These are phyloP conservation scores for Oryza coarctata DNA, from an alignment of 176 grass and related monocot species.

Conservation along the genomic window DNA sequence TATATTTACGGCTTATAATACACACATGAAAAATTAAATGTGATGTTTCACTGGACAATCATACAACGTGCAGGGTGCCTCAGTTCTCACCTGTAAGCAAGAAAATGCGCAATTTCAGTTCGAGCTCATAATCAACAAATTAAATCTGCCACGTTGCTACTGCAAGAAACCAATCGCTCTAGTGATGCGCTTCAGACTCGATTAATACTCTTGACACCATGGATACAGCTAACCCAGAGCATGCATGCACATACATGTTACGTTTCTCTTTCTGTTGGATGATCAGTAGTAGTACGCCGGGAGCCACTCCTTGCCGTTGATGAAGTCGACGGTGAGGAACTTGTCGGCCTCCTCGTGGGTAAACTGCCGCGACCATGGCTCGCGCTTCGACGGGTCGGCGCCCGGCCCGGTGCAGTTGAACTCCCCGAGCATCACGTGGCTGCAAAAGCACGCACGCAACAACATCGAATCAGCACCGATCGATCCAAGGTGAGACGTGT, in stretches of 20 bases:
- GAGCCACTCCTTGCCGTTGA: slow-evolving; percentile 84
- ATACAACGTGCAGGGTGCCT: not conserved
- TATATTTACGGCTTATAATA: not conserved
- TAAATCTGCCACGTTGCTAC: not conserved
- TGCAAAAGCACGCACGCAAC: slow-evolving; percentile 23
- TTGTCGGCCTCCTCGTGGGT: slow-evolving; percentile 43
- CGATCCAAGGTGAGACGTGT: not conserved
- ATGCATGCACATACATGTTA: not conserved
- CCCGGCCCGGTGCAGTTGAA: slow-evolving; percentile 71
- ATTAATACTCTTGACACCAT: slow-evolving; percentile 10
- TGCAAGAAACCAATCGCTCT: not conserved
- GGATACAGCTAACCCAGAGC: not conserved
- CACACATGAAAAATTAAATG: not conserved
- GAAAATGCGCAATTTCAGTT: not conserved
- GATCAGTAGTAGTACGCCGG: slow-evolving; percentile 61
- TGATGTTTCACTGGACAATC: not conserved
- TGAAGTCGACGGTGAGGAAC: slow-evolving; percentile 78
- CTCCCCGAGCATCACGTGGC: slow-evolving; percentile 58
- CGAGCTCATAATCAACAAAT: not conserved
- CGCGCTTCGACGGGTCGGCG: slow-evolving; percentile 30
- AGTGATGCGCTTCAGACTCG: not conserved
- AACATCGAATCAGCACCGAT: not conserved
- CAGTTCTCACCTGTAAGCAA: not conserved
- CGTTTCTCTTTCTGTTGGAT: not conserved
- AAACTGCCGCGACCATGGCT: slow-evolving; percentile 46